Evolutionary conservation across 2,329 filamentous ascomycete genomes (phyloP).

Genomic region (Colletotrichum tofieldiae): DNA sequence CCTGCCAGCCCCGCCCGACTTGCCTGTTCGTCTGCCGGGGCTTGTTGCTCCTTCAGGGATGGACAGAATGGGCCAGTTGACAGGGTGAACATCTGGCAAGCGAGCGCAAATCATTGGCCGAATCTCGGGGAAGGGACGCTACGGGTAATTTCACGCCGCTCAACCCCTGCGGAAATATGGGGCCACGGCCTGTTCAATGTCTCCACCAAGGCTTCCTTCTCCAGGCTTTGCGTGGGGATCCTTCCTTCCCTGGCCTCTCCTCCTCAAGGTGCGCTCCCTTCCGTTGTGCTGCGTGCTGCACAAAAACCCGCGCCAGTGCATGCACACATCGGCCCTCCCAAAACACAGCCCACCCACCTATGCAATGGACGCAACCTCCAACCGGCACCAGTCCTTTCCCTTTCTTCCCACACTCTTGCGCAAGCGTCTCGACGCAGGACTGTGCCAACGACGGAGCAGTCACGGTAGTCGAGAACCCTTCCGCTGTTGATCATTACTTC

Average conservation of each 20-base stretch:
- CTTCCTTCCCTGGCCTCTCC: not conserved
- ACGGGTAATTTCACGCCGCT: constrained; percentile 35
- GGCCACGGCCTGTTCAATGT: not conserved
- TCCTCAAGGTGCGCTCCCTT: constrained; percentile 8
- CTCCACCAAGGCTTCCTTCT: constrained; percentile 11
- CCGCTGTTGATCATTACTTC: constrained; percentile 22
- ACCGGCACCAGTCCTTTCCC: not conserved
- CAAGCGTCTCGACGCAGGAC: not conserved
- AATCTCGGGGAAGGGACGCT: constrained; percentile 8
- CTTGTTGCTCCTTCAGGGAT: constrained; percentile 34
- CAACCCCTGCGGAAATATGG: constrained; percentile 12
- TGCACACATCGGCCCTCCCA: constrained; percentile 37
- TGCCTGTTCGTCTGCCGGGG: constrained; percentile 18
- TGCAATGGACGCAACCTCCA: not conserved
- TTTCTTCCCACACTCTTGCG: not conserved
- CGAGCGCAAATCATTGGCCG: constrained; percentile 22
- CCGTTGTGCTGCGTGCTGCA: constrained; percentile 10
- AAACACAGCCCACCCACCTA: not conserved
- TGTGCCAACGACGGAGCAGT: not conserved
- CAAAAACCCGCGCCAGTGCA: constrained; percentile 18
- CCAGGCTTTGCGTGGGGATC: constrained; percentile 2
- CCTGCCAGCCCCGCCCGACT: not conserved
- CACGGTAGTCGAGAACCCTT: constrained; percentile 6
- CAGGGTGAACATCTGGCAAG: constrained; percentile 23
- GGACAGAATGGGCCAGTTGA: not conserved